phyloP scores from a whole-genome alignment of 169 alveolate species.

The Perkinsus marinus region DNA sequence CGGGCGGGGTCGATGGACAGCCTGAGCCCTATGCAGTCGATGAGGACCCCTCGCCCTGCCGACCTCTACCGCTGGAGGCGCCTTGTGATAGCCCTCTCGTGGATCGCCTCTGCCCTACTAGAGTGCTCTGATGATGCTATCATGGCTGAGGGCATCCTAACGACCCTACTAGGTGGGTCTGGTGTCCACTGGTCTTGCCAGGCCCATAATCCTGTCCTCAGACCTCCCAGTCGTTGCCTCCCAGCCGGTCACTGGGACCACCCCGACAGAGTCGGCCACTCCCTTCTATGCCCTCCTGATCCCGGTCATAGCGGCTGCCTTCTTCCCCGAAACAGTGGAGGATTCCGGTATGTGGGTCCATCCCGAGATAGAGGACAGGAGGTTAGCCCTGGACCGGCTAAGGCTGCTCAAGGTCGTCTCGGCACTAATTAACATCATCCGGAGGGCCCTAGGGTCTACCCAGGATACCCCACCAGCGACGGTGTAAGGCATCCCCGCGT shows the following conservation, averaged over 20 bases:
- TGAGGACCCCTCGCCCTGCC: not conserved
- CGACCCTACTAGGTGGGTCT: not conserved
- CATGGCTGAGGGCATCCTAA: not conserved
- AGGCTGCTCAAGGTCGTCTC: not conserved
- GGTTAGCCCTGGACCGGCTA: not conserved
- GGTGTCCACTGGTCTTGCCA: not conserved
- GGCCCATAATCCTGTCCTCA: not conserved
- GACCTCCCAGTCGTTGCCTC: not conserved
- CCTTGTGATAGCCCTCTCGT: not conserved
- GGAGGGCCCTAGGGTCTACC: not conserved
- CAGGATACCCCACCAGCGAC: not conserved
- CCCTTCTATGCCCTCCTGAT: not conserved
- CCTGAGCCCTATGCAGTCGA: not conserved
- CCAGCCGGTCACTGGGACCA: not conserved
- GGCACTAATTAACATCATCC: not conserved
- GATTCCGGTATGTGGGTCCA: not conserved
- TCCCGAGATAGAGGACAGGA: not conserved
- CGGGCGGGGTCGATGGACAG: not conserved
- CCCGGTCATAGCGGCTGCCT: not conserved
- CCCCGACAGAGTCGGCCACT: not conserved
- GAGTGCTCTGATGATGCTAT: not conserved
- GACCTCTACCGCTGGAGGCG: not conserved
- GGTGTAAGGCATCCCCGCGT: not conserved
- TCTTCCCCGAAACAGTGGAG: not conserved
- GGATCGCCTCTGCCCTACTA: not conserved